Evolutionary conservation across 2,329 filamentous ascomycete genomes (phyloP).

Genomic region (Calonectria hongkongensis): DNA sequence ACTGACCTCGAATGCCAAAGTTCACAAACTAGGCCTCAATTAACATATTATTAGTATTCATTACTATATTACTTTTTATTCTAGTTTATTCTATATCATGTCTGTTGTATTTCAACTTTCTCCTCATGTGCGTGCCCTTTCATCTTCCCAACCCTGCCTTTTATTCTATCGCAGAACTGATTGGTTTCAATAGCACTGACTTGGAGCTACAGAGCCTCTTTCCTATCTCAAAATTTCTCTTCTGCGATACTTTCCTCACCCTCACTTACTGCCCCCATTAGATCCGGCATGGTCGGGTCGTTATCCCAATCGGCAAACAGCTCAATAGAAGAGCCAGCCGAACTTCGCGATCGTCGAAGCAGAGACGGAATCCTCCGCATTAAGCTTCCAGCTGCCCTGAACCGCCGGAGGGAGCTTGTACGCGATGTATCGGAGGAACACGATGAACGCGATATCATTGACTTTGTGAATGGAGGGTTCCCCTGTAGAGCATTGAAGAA

Average conservation of each 20-base stretch:
- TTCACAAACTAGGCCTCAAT: no score
- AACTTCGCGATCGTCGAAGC: background rate
- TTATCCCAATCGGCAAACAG: background rate
- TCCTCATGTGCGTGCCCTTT: no score
- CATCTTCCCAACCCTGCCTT: no score
- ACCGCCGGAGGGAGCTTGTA: conserved; percentile 21
- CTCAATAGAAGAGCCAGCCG: background rate
- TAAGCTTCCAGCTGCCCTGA: background rate
- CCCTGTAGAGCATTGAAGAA: conserved; percentile 1
- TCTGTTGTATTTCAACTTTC: no score
- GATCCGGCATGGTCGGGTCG: accelerated
- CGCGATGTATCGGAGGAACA: conserved; percentile 16
- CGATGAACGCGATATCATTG: background rate
- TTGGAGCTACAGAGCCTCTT: no score
- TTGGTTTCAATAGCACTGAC: no score
- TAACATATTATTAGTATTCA: no score
- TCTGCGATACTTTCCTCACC: background rate
- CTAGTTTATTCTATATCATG: no score
- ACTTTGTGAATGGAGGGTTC: background rate
- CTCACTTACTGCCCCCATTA: background rate
- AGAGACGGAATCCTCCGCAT: background rate
- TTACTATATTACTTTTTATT: no score
- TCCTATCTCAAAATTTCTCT: no score
- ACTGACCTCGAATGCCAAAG: background rate
- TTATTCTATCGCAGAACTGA: no score